A percentile compares a stretch with the other conserved stretches of the same genome.
phyloP scores from a whole-genome alignment of 2,329 filamentous ascomycete species.

The Phaeosphaeria sp. region DNA sequence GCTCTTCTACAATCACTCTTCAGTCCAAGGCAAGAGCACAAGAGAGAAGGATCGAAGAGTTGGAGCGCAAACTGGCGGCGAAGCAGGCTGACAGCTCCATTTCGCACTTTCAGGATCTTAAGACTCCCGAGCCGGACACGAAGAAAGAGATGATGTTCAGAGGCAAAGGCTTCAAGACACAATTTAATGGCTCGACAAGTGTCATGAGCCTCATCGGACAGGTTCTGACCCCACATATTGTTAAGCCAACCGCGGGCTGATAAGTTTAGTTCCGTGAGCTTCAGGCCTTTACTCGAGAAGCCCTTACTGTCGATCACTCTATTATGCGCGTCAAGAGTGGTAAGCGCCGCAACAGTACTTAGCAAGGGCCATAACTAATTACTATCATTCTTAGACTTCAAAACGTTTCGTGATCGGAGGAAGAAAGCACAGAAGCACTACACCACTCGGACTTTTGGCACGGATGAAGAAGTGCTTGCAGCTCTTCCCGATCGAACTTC shows the following conservation, averaged over 20 bases:
- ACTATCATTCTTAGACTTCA: constrained; percentile 31
- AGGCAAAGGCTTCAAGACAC: constrained; percentile 54
- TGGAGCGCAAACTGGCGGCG: constrained; percentile 38
- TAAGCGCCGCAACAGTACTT: not conserved
- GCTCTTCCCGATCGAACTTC: constrained; percentile 45
- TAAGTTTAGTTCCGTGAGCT: constrained; percentile 43
- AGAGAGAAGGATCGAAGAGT: constrained; percentile 37
- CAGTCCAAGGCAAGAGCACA: constrained; percentile 38
- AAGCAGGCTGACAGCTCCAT: constrained; percentile 24
- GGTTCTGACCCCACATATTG: constrained; percentile 21
- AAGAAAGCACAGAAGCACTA: constrained; percentile 35
- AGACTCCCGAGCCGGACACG: constrained; percentile 19
- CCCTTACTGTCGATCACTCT: constrained; percentile 35
- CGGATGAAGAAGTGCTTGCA: constrained; percentile 43
- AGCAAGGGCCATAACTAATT: not conserved
- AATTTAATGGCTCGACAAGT: constrained; percentile 53
- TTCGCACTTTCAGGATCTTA: constrained; percentile 21
- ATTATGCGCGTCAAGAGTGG: constrained; percentile 34
- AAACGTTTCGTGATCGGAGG: constrained; percentile 35
- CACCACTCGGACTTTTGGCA: constrained; percentile 15
- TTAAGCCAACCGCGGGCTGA: constrained; percentile 9
- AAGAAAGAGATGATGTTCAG: constrained; percentile 51
- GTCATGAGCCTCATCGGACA: constrained; percentile 43
- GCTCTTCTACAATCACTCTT: constrained; percentile 14
- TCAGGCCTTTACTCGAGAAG: constrained; percentile 41